These are phyloP conservation scores for Grosmannia clavigera DNA, from an alignment of 2,329 filamentous ascomycete genomes.

Conservation along the genomic window DNA sequence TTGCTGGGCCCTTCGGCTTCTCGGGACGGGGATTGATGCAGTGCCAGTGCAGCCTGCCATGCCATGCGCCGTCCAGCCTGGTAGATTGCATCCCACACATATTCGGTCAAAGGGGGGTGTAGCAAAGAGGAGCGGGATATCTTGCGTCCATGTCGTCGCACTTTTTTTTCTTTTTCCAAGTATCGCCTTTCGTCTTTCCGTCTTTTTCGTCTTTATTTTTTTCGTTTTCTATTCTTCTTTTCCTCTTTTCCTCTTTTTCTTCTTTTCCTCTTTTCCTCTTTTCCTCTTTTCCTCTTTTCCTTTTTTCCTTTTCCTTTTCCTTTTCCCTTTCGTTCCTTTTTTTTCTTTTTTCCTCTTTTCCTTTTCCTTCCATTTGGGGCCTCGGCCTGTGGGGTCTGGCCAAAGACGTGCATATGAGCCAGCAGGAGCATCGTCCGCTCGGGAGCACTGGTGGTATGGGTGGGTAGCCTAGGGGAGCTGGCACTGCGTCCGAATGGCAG, in stretches of 20 bases:
- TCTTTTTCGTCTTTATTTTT: neutral
- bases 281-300: neutral
- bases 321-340: too few species aligned
- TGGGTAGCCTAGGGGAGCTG: neutral
- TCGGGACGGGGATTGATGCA: neutral
- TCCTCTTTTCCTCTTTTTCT: neutral
- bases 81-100: too few species aligned
- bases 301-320: too few species aligned
- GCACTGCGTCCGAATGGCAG: neutral
- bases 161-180: neutral
- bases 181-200: too few species aligned
- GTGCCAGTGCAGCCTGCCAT: too few species aligned
- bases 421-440: neutral
- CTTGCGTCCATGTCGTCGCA: neutral
- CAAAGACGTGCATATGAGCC: neutral
- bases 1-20: neutral
- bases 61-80: too few species aligned
- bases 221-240: neutral
- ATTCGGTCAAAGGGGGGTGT: neutral
- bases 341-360: neutral
- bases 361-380: neutral
- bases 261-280: neutral
- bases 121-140: neutral
- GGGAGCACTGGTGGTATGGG: neutral
- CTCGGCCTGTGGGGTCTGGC: neutral